Percentiles rank a stretch among this genome's conserved stretches.
phyloP scores from a whole-genome alignment of 768 basidiomycete genomes.

The Mycena crocata region DNA sequence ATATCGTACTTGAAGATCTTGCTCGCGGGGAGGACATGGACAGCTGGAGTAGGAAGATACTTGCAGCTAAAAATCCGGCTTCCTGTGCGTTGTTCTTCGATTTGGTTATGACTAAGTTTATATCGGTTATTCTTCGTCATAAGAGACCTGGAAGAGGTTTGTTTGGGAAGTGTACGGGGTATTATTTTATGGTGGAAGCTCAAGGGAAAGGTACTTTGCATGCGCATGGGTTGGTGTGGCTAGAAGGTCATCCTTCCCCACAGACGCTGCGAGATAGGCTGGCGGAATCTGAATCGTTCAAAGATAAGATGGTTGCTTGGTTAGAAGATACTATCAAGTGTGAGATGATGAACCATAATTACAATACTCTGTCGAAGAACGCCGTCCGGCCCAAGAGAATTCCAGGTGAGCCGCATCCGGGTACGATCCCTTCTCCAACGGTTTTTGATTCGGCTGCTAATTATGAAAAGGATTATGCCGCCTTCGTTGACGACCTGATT shows the following conservation, averaged over 20 bases:
- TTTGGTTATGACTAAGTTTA: background rate
- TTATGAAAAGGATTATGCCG: background rate
- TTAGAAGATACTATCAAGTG: background rate
- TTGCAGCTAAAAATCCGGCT: background rate
- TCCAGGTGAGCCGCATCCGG: background rate
- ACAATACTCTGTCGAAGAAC: background rate
- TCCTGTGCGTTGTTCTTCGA: background rate
- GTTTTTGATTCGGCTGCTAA: background rate
- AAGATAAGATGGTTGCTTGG: background rate
- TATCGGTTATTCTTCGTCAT: background rate
- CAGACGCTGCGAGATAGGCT: constrained; percentile 1
- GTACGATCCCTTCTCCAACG: background rate
- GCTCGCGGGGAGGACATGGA: background rate
- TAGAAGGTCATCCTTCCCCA: constrained; percentile 39
- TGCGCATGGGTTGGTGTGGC: constrained; percentile 45
- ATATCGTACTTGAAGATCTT: constrained; percentile 9
- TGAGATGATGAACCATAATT: background rate
- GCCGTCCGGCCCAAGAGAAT: background rate
- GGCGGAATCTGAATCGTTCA: background rate
- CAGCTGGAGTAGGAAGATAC: background rate
- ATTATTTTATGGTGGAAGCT: constrained; percentile 34
- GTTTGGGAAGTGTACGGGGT: constrained; percentile 10
- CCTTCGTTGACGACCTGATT: background rate
- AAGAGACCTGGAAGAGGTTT: background rate
- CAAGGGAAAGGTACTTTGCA: constrained; percentile 43